Evolutionary conservation across 2,329 filamentous ascomycete species (phyloP).

Genomic region (Diaporthe citriasiana): DNA sequence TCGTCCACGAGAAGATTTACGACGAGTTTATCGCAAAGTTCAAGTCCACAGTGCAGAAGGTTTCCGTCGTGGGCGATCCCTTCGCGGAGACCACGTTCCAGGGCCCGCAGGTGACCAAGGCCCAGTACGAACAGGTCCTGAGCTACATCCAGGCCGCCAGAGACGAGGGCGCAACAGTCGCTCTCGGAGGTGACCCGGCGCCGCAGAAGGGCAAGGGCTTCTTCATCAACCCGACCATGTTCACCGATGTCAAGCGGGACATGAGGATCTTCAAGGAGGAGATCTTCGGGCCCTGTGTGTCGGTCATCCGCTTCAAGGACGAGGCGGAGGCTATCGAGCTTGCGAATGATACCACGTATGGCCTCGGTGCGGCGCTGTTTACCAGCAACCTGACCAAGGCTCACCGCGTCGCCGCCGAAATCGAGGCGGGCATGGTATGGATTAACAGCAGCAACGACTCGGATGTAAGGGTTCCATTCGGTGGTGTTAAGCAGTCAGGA

Average conservation of each 20-base stretch:
- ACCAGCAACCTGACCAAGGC: constrained; percentile 66
- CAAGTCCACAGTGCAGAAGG: constrained; percentile 68
- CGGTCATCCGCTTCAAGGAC: constrained; percentile 52
- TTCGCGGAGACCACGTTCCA: constrained; percentile 78
- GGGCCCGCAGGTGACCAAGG: constrained; percentile 77
- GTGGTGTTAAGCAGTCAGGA: constrained; percentile 56
- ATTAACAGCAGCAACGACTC: constrained; percentile 60
- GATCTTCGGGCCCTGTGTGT: constrained; percentile 55
- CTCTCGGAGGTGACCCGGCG: constrained; percentile 68
- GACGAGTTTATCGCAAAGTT: constrained; percentile 75
- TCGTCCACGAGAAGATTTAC: constrained; percentile 70
- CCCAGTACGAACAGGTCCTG: constrained; percentile 77
- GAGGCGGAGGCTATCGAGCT: constrained; percentile 55
- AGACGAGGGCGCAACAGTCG: constrained; percentile 74
- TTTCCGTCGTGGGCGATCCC: constrained; percentile 75
- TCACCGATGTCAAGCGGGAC: constrained; percentile 52
- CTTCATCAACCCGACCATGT: constrained; percentile 54
- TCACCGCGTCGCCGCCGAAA: constrained; percentile 63
- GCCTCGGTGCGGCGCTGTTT: constrained; percentile 70
- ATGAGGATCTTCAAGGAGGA: constrained; percentile 55
- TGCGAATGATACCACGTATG: constrained; percentile 66
- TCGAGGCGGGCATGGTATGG: constrained; percentile 69
- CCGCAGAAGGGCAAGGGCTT: constrained; percentile 67
- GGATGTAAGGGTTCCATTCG: constrained; percentile 67
- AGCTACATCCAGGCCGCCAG: constrained; percentile 77